Conservation (phyloP, 2,329 filamentous ascomycete genomes). For the Xylariaceae sp. region DNA sequence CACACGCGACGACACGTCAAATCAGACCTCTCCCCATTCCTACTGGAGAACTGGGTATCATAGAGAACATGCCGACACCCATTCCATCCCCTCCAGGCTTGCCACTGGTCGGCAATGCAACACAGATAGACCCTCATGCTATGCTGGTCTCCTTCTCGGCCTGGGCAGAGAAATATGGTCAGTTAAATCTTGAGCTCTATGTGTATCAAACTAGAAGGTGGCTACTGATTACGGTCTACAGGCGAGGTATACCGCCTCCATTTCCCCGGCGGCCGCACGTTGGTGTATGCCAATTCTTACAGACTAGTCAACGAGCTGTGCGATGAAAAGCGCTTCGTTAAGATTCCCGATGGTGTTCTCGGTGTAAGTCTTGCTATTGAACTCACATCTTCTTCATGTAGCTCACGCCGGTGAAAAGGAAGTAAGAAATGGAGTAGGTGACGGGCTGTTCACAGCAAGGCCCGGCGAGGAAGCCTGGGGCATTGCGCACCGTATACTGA, state of each 20-base stretch:
- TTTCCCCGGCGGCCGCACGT: constrained; percentile 42
- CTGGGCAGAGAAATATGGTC: constrained; percentile 65
- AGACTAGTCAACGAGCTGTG: constrained; percentile 62
- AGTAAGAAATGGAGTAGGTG: constrained; percentile 58
- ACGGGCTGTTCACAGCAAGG: constrained; percentile 64
- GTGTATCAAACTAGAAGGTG: constrained; percentile 2
- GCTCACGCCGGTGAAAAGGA: constrained; percentile 32
- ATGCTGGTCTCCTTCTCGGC: constrained; percentile 53
- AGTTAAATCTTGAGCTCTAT: constrained; percentile 11
- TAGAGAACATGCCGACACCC: constrained; percentile 29
- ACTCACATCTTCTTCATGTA: neutral
- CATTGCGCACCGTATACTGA: constrained; percentile 29
- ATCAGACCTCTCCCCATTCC: too few species aligned
- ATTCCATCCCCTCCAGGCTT: constrained; percentile 65
- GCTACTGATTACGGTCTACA: constrained; percentile 27
- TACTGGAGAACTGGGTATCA: too few species aligned
- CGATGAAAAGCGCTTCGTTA: constrained; percentile 65
- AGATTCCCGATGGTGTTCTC: constrained; percentile 51
- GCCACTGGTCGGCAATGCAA: constrained; percentile 64
- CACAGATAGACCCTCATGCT: constrained; percentile 59
- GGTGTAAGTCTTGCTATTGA: constrained; percentile 26
- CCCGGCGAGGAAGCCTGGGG: constrained; percentile 61
- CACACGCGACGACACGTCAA: too few species aligned
- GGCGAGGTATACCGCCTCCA: constrained; percentile 60
- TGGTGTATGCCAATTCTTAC: constrained; percentile 51